Evolutionary conservation across 805 yeast species (phyloP), one percentile per base, ranked within the genome.

Genomic region (Suhomyces xylopsoci): DNA sequence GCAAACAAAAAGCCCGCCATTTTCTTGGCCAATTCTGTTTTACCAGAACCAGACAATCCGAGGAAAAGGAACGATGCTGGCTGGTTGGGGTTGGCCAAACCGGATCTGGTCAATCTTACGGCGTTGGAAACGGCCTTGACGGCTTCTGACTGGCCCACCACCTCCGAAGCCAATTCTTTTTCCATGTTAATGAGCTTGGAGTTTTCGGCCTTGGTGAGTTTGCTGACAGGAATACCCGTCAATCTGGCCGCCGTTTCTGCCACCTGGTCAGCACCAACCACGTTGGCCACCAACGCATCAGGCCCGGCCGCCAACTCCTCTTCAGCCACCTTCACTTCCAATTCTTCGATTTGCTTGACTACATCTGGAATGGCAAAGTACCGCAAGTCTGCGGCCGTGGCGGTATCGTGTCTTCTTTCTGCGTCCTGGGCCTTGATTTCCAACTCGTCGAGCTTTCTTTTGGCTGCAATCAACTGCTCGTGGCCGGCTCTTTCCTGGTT

Each of bases 351-450:
- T 65, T 85, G 85, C 62, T 81, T 80, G 71, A 86, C 80, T 53
- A 94, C 79, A 63, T 93, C 97, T 7, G 99, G 99, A 64, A 94
- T 94, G 25, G 98, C 99, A 78, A 90, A 94, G 78, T 92, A 94
- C 70, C 97, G 83, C 69, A 94, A 80, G 72, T 94, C 99, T 19
- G 99, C 98, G 50, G 96, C 96, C 9, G 97, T 81, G 5, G 87
- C 93, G 32, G 91, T 90, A 68, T 94, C 99, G 58, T 89, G 89
- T 67, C 97, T 87, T 80, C 99, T 90, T 70, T 93, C 98, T 22
- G 99, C 99, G 72, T 94, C 98, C 51, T 77, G 80, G 4, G 98
- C 98, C 74, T 94, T 94, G 67, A 82, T 84, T 66, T 90, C 96
- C 63, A 94, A 80, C 58, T 94, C 98, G 62, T 93, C 97, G 59